Evolutionary conservation across 129 eudicot genomes (phyloP).

Genomic region (Pseudognaphalium luteoalbum): DNA sequence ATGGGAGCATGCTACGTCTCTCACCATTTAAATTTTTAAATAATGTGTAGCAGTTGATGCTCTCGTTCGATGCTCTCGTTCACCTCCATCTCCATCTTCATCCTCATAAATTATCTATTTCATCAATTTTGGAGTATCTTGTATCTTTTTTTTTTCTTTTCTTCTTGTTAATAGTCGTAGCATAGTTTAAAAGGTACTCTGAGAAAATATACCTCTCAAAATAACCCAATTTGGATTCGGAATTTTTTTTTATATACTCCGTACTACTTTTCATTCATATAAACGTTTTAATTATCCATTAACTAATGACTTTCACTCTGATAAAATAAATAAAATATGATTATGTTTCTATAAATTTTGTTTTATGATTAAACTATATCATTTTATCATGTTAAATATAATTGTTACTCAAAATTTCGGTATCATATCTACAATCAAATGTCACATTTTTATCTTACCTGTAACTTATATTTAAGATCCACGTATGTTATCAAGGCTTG

Average conservation of each 20-base stretch:
- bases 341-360: too few species aligned
- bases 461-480: not conserved
- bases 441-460: not conserved
- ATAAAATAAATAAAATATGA: too few species aligned
- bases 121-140: not conserved
- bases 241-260: too few species aligned
- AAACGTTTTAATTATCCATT: too few species aligned
- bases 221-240: too few species aligned
- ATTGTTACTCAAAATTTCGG: too few species aligned
- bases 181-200: not conserved
- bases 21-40: not conserved
- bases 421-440: not conserved
- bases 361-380: too few species aligned
- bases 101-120: not conserved
- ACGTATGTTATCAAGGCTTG: not conserved
- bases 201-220: too few species aligned
- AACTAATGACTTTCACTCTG: too few species aligned
- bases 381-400: too few species aligned
- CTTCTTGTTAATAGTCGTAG: conserved; percentile 7
- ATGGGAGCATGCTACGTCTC: conserved; percentile 19
- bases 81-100: conserved; percentile 11
- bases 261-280: too few species aligned
- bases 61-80: conserved; percentile 21
- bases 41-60: conserved; percentile 26
- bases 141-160: not conserved